These are phyloP conservation scores for Leptographium flavum DNA, from an alignment of 2,329 filamentous ascomycete species.

Conservation along the genomic window DNA sequence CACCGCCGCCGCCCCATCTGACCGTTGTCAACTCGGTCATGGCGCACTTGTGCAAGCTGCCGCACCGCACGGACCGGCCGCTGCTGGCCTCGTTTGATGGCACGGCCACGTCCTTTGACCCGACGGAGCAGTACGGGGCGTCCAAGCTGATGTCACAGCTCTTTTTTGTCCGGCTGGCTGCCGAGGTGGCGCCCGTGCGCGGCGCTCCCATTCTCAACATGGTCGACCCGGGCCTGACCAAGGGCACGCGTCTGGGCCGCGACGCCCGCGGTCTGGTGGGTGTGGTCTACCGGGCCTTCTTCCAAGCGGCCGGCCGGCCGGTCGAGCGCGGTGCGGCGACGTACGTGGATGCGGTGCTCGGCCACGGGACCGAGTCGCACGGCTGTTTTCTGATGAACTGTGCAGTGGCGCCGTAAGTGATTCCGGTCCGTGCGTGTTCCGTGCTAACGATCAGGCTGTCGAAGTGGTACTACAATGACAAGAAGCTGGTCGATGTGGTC, in stretches of 20 bases:
- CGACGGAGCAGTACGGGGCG: conserved; percentile 1
- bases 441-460: neutral
- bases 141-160: conserved; percentile 20
- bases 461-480: conserved; percentile 17
- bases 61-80: conserved; percentile 7
- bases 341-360: conserved; percentile 4
- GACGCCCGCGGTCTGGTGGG: neutral
- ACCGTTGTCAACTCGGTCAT: conserved; percentile 13
- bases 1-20: conserved; percentile 8
- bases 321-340: conserved; percentile 1
- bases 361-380: conserved; percentile 1
- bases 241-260: conserved; percentile 3
- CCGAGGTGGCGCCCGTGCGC: neutral
- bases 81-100: conserved; percentile 9
- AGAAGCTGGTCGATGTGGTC: conserved; percentile 19
- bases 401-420: conserved; percentile 1
- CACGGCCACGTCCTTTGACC: neutral
- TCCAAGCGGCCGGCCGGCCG: neutral
- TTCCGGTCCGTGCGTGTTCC: neutral
- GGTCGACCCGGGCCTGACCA: conserved; percentile 6
- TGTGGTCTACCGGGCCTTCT: neutral
- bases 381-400: conserved; percentile 5
- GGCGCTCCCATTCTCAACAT: conserved; percentile 2
- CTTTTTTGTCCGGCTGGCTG: conserved; percentile 4
- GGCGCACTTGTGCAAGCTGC: conserved; percentile 11